Base-by-base conservation (phyloP, 495 filamentous ascomycete species). In the Hypoxylon fragiforme region DNA sequence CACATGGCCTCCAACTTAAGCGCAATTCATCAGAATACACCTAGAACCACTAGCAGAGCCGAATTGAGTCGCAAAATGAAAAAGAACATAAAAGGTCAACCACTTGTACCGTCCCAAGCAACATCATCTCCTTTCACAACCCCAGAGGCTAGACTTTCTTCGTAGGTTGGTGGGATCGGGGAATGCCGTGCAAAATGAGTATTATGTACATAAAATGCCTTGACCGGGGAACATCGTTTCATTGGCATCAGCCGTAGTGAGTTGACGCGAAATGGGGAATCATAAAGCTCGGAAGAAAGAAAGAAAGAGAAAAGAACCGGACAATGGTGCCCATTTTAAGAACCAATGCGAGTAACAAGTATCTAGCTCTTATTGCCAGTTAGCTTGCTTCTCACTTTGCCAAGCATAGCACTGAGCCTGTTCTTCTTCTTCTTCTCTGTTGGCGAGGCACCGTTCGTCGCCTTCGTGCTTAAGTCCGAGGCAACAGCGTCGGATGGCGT, bases 371-470 rank as follows among this genome's bases (percentile, higher is more conserved):
- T 51, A 59, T 54, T 67, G 44, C 69, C 51, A 34, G 64, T 54
- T 21, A 85, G 61, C 70, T 77, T 85, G 43, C 76, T 75, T 75
- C 82, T 85, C 37, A 87, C 44, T 65, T 77, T 81, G 57, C 72
- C 75, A 47, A 86, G 78, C 51, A 87, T 70, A 55, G 76, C 72
- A 44, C 69, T 77, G 46, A 84, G 60, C 64, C 84, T 79, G 68
- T 80, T 76, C 76, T 80, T 85, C 78, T 80, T 82, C 68, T 79
- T 78, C 63, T 68, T 73, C 47, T 76, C 70, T n/a, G 63, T 51
- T 11, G 70, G 54, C 11, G 65, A 51, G 14, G 72, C 30, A 45
- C 52, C 57, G 31, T 68, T 62, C 14, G 62, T 54, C 12, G 68
- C 46, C 44, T 70, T 69, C 67, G 68, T 50, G 66, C 74, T 48